Evolutionary conservation across 1,139 yeast species (phyloP), one percentile per base, ranked within the genome.

Genomic region (Debaryomyces coudertii): DNA sequence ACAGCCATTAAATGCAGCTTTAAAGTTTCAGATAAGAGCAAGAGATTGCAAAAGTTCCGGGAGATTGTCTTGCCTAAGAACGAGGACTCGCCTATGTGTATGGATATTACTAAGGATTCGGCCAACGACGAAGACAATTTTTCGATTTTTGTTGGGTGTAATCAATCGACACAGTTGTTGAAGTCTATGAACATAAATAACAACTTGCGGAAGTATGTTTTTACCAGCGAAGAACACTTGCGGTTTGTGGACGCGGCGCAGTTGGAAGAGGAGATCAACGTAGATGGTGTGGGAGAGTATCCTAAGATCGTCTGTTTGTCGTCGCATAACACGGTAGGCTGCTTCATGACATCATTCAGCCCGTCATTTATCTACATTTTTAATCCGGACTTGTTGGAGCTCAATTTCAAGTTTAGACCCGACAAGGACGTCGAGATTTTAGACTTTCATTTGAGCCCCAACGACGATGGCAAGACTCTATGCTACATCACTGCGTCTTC

Each of bases 51-150:
- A 57, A 69, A 82, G 53, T 82, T 77, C 56, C 69, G 90, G 50
- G 93, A 87, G 56, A 75, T 84, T 53, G 73, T 77, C 0, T 66
- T 87, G 50, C 82, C 83, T 5, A 71, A 79, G 12, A 76, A 78
- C 45, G 90, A 85, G 53, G 95, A 87, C 61, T 82, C 88, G 4
- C 95, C 95, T 4, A 85, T 86, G 60, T 82, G 90, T 40, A 58
- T 87, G 44, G 93, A 83, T 55, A 70, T 73, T 34, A 75, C 77
- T 24, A 55, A 52, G 28, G 53, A 57, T 27, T 47, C 60, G 7
- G 63, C 53, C 31, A 65, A 58, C 25, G 58, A 53, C 5, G 56
- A 51, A 15, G 63, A 69, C 27, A 73, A 76, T 44, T 76, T 75
- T 44, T 61, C 74, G 7, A 80, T 90, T 16, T 68, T 87, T 47